Evolutionary conservation across 306 rosid genomes (phyloP).

Genomic region (Acmispon strigosus): DNA sequence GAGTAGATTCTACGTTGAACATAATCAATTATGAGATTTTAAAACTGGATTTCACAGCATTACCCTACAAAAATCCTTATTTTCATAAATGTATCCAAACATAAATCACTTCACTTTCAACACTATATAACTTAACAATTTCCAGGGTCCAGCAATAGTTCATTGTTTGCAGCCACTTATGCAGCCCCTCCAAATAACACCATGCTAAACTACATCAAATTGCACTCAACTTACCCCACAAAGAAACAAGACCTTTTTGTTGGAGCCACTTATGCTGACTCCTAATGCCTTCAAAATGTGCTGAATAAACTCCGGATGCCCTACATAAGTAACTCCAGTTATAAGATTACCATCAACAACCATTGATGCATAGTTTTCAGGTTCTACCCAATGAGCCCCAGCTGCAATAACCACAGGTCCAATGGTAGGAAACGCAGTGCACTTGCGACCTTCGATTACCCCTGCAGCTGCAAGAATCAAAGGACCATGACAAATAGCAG

Average conservation of each 20-base stretch:
- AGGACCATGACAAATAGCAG: constrained; percentile 70
- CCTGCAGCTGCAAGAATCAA: constrained; percentile 91
- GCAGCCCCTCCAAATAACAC: no score
- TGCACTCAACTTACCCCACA: constrained; percentile 63
- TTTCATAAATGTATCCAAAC: no score
- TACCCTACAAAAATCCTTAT: no score
- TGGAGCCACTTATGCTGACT: constrained; percentile 55
- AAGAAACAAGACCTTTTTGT: constrained; percentile 62
- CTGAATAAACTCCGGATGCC: constrained; percentile 53
- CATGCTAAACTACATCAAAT: no score
- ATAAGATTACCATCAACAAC: constrained; percentile 72
- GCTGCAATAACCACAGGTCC: constrained; percentile 60
- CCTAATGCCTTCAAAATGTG: constrained; percentile 72
- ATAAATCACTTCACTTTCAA: no score
- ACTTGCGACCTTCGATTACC: constrained; percentile 48
- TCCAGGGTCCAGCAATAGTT: background rate
- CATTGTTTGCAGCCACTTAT: background rate
- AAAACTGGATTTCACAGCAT: no score
- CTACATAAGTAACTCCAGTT: constrained; percentile 45
- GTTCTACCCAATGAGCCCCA: constrained; percentile 86
- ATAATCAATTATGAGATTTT: no score
- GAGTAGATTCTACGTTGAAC: no score
- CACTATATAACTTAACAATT: no score
- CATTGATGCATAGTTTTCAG: constrained; percentile 43
- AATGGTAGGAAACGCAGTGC: constrained; percentile 54